Base-by-base conservation (phyloP, 805 yeast species). In the Yueomyces sinensis region DNA sequence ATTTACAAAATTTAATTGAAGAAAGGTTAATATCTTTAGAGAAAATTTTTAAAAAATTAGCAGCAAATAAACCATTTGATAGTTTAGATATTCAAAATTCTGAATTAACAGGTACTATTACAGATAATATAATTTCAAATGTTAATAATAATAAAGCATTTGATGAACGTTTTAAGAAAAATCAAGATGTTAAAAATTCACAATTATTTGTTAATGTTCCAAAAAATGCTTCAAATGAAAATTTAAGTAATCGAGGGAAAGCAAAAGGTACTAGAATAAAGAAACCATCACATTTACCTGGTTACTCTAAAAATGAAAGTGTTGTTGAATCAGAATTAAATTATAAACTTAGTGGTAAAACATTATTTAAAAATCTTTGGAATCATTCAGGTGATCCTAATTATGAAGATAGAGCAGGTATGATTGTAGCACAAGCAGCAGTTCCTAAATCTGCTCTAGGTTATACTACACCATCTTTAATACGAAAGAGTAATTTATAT, bases 391-490 rank as follows among this genome's bases (percentile, higher is more conserved):
- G 14, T 25, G 19, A 29, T 13, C 5, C 14, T 11, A 20, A 19
- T 3, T 13, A 28, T 22, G 24, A n/a, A 20, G 29, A 22, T 13
- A 48, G 44, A 24, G 38, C 42, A 22, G 63, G 64, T 1, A 20
- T 55, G 22, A 45, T 60, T 3, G 32, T 49, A 3, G 41, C 58
- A 3, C 37, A 46, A 4, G 38, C 58, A 1, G 39, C 35, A 2
- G 35, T 52, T 13, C 62, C 64, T 13, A 45, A 45, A 29, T 52
- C 48, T 32, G 56, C 59, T 33, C 38, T 60, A 16, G 53, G 58
- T 5, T 61, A 59, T 36, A 42, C 47, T 17, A 44, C 62, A 9
- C 64, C 65, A 9, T 39, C 53, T 3, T 35, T 61, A 29, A 41
- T 61, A 29, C 40, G 42, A 17, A 58, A 53, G 36, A 50, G 57